phyloP scores from a whole-genome alignment of 2,329 filamentous ascomycete species.

The Xylariaceae sp. region DNA sequence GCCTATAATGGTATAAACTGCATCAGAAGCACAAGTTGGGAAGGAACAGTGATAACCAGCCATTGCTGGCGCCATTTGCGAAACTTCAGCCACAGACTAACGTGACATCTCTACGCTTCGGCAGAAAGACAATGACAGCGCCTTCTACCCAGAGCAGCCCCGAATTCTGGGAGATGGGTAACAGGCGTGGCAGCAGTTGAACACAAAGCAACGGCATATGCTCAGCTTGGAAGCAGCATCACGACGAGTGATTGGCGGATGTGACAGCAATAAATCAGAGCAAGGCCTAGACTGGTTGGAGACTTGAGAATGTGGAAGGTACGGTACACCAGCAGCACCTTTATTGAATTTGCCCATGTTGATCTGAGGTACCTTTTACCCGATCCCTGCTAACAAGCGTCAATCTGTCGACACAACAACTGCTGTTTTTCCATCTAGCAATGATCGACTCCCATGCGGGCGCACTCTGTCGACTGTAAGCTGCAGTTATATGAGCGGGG shows the following conservation, averaged over 20 bases:
- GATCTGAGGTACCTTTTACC: slow-evolving; percentile 3
- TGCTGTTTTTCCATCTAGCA: slow-evolving; percentile 1
- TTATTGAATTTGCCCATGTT: too few relatives aligned
- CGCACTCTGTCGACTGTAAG: background rate
- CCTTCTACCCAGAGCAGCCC: too few relatives aligned
- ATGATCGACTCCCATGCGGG: slow-evolving; percentile 4
- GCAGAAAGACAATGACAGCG: too few relatives aligned
- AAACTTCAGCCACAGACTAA: too few relatives aligned
- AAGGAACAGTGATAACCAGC: too few relatives aligned
- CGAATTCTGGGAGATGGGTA: too few relatives aligned
- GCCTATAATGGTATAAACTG: too few relatives aligned
- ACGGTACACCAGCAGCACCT: slow-evolving; percentile 2
- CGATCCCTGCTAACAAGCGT: background rate
- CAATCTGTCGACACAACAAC: slow-evolving; percentile 1
- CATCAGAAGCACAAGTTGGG: too few relatives aligned
- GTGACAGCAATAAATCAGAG: background rate
- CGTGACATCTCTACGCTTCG: too few relatives aligned
- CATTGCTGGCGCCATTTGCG: too few relatives aligned
- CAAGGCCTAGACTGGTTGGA: slow-evolving; percentile 11
- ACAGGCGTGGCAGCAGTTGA: too few relatives aligned
- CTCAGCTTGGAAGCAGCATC: background rate
- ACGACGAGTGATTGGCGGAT: background rate
- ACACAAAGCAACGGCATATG: slow-evolving; percentile 2
- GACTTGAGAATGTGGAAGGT: slow-evolving; percentile 4
- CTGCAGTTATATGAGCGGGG: background rate